Conservation (phyloP, 2,329 filamentous ascomycete genomes). For the Diaporthe sp. region DNA sequence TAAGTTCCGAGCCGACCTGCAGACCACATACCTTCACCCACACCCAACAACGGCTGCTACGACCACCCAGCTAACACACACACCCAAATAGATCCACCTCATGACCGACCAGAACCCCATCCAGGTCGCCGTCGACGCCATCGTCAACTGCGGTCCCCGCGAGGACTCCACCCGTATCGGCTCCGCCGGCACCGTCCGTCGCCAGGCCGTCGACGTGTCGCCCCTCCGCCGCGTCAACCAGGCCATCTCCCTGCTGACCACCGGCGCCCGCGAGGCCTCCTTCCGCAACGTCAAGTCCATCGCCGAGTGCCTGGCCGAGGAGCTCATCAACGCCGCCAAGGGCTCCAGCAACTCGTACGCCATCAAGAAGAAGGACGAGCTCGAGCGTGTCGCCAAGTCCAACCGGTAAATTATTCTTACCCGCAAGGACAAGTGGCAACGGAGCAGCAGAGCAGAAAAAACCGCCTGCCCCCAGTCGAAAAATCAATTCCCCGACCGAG, state of each 20-base stretch:
- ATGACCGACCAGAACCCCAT: constrained; percentile 99
- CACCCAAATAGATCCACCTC: constrained; percentile 87
- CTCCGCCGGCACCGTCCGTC: constrained; percentile 98
- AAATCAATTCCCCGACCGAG: constrained; percentile 10
- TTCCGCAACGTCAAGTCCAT: constrained; percentile 99
- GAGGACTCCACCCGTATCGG: constrained; percentile 99
- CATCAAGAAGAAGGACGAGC: constrained; percentile 99
- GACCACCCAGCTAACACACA: constrained; percentile 46
- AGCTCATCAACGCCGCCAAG: constrained; percentile 99
- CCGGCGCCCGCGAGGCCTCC: constrained; percentile 96
- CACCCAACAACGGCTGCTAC: not conserved
- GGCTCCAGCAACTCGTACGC: constrained; percentile 99
- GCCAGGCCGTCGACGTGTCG: constrained; percentile 99
- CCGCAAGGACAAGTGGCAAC: not conserved
- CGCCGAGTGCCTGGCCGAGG: constrained; percentile 98
- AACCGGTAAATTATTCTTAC: constrained; percentile 98
- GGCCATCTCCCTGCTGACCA: constrained; percentile 98
- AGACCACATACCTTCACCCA: not conserved
- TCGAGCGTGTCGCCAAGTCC: constrained; percentile 99
- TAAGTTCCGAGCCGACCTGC: constrained; percentile 56
- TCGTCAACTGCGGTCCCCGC: constrained; percentile 99
- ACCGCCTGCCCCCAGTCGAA: constrained; percentile 26
- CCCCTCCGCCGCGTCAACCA: constrained; percentile 99
- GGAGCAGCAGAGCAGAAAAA: not conserved
- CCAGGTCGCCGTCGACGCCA: constrained; percentile 99